Percentiles rank a stretch among this genome's conserved stretches.
Evolutionary conservation across 2,329 filamentous ascomycete genomes (phyloP).

Genomic region (Blumeria graminis): DNA sequence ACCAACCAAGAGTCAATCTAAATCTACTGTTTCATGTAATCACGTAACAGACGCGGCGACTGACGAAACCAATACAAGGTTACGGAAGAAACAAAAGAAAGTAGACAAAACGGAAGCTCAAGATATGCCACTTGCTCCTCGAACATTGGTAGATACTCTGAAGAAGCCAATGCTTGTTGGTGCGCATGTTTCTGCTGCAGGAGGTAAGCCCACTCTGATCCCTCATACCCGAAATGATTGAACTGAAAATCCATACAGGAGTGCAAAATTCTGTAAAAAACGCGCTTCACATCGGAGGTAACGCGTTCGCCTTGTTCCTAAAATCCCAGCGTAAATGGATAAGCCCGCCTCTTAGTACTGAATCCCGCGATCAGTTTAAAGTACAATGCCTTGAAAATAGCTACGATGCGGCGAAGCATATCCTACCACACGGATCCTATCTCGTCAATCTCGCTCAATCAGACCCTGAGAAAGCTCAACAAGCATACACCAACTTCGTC

Average conservation of each 20-base stretch:
- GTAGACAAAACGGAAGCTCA: slow-evolving; percentile 31
- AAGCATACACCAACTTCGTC: slow-evolving; percentile 67
- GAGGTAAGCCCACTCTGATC: slow-evolving; percentile 29
- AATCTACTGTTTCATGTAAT: slow-evolving; percentile 9
- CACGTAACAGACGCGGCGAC: slow-evolving; percentile 5
- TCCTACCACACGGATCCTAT: slow-evolving; percentile 86
- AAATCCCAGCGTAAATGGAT: slow-evolving; percentile 94
- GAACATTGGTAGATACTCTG: slow-evolving; percentile 39
- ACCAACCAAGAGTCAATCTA: neutral
- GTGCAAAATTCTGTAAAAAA: slow-evolving; percentile 76
- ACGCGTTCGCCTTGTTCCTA: slow-evolving; percentile 82
- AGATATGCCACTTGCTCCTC: slow-evolving; percentile 38
- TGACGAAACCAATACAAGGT: slow-evolving; percentile 4
- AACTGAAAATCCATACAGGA: slow-evolving; percentile 23
- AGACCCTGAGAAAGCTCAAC: slow-evolving; percentile 53
- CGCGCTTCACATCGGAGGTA: slow-evolving; percentile 59
- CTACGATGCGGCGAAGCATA: slow-evolving; percentile 47
- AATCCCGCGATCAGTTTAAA: slow-evolving; percentile 45
- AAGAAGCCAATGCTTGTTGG: slow-evolving; percentile 59
- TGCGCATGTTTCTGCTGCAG: slow-evolving; percentile 75
- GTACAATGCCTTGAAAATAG: slow-evolving; percentile 39
- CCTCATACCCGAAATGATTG: slow-evolving; percentile 1
- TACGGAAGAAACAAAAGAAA: slow-evolving; percentile 21
- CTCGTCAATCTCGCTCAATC: slow-evolving; percentile 84
- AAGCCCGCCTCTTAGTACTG: slow-evolving; percentile 49